Evolutionary conservation across 129 eudicot species (phyloP).

Genomic region (Apium graveolens): DNA sequence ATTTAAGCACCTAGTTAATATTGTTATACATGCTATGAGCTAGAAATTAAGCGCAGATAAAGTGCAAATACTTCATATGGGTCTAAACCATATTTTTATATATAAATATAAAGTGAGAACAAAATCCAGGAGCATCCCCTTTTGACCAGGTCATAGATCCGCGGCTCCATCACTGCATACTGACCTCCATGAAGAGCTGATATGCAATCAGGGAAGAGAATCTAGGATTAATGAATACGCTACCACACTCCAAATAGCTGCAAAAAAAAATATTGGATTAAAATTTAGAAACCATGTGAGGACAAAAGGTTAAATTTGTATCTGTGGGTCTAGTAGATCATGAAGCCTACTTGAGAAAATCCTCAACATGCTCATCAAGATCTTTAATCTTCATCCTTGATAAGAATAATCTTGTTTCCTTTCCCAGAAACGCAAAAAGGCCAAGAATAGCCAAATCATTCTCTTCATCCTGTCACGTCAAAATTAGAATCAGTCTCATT

Average conservation of each 20-base stretch:
- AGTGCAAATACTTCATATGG: too few species aligned
- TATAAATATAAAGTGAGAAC: background rate
- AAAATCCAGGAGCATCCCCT: background rate
- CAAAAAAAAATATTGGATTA: slow-evolving; percentile 13
- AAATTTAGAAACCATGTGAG: background rate
- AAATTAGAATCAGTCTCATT: background rate
- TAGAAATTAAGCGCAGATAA: background rate
- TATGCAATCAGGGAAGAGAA: slow-evolving; percentile 49
- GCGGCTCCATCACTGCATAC: slow-evolving; percentile 1
- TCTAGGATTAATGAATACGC: slow-evolving; percentile 49
- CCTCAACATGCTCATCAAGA: slow-evolving; percentile 25
- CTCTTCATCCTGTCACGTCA: slow-evolving; percentile 38
- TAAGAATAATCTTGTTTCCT: slow-evolving; percentile 62
- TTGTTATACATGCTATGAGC: background rate
- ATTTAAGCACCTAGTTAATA: background rate
- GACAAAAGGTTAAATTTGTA: background rate
- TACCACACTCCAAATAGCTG: slow-evolving; percentile 84
- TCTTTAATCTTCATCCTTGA: slow-evolving; percentile 56
- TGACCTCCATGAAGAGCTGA: slow-evolving; percentile 84
- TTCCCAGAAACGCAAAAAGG: slow-evolving; percentile 68
- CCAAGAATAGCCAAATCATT: slow-evolving; percentile 65
- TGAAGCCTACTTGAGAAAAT: slow-evolving; percentile 56
- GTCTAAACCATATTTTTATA: background rate
- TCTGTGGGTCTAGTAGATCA: slow-evolving; percentile 3
- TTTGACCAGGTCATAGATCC: background rate